Evolutionary conservation across 257 asterid genomes (phyloP).

Genomic region (Solanum tarijense): DNA sequence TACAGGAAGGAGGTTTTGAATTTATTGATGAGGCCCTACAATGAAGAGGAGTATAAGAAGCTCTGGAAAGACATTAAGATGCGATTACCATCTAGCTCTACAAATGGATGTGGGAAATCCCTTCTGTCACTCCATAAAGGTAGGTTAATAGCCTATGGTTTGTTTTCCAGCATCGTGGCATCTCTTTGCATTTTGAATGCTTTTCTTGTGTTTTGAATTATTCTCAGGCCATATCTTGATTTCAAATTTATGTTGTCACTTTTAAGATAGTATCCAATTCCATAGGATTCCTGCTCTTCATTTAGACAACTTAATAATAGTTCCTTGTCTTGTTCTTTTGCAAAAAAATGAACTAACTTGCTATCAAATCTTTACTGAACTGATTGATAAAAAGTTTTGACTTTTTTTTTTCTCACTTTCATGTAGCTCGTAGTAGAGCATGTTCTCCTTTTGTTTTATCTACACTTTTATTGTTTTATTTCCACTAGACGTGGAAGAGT

Average conservation of each 20-base stretch:
- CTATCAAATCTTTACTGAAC: background rate
- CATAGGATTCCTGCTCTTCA: background rate
- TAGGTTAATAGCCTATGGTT: background rate
- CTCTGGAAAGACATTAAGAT: conserved; percentile 14
- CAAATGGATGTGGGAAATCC: background rate
- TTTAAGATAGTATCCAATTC: background rate
- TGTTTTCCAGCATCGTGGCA: background rate
- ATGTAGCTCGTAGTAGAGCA: background rate
- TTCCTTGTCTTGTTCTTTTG: background rate
- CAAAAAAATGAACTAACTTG: background rate
- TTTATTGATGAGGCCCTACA: conserved; percentile 19
- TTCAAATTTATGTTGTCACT: background rate
- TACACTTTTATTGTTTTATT: background rate
- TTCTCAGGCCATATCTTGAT: background rate
- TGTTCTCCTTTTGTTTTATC: background rate
- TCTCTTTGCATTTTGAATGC: background rate
- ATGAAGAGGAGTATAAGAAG: conserved; percentile 19
- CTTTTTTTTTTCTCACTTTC: background rate
- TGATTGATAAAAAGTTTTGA: background rate
- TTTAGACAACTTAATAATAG: background rate
- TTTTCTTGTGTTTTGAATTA: background rate
- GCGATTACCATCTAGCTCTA: background rate
- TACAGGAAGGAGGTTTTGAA: conserved; percentile 18
- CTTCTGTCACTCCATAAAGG: background rate
- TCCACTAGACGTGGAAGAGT: background rate